Conservation (phyloP, 2,329 filamentous ascomycete genomes). For the Scorias spongiosa region DNA sequence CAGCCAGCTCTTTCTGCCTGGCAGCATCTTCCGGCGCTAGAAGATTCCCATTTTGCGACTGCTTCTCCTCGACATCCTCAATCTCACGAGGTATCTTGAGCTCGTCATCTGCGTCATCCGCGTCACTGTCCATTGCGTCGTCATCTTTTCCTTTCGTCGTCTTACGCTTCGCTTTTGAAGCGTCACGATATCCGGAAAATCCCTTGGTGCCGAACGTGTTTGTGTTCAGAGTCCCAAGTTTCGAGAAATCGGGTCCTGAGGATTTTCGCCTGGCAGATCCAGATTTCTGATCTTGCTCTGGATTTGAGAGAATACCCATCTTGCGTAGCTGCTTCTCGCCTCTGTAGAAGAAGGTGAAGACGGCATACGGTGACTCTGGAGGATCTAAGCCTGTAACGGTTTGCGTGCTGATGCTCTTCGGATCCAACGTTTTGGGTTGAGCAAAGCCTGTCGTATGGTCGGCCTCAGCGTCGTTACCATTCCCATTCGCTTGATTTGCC, state of each 20-base stretch:
- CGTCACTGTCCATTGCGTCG: constrained; percentile 58
- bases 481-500: constrained; percentile 37
- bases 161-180: constrained; percentile 38
- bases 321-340: constrained; percentile 92
- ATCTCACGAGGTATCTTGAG: constrained; percentile 49
- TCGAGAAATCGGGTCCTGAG: constrained; percentile 70
- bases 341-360: constrained; percentile 95
- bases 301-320: constrained; percentile 69
- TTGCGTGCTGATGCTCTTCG: constrained; percentile 94
- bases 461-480: constrained; percentile 63
- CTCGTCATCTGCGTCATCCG: constrained; percentile 43
- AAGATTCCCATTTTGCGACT: constrained; percentile 39
- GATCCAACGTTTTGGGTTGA: constrained; percentile 88
- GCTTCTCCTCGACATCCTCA: constrained; percentile 40
- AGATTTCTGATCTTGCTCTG: constrained; percentile 44
- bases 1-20: constrained; percentile 59
- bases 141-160: constrained; percentile 40
- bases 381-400: constrained; percentile 98
- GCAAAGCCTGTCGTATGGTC: constrained; percentile 97
- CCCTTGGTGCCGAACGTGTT: constrained; percentile 60
- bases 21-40: constrained; percentile 57
- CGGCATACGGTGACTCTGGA: constrained; percentile 87
- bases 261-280: constrained; percentile 59
- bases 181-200: constrained; percentile 64
- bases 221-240: constrained; percentile 67